These are phyloP conservation scores for Guyanaporus albipodus DNA, from an alignment of 768 basidiomycete genomes.

Conservation along the genomic window DNA sequence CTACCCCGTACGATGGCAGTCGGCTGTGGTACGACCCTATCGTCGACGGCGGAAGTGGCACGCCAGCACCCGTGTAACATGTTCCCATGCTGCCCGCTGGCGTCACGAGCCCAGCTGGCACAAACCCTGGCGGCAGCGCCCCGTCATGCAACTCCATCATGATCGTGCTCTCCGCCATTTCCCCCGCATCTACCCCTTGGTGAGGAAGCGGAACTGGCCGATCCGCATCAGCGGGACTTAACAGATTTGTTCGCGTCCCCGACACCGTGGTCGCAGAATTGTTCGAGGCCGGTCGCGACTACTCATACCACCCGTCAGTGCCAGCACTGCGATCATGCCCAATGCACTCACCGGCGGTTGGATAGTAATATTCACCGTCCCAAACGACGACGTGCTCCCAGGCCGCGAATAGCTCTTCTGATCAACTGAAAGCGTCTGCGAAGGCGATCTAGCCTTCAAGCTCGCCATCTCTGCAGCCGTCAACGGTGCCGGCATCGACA, in stretches of 20 bases:
- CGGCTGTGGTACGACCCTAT: slow-evolving; percentile 23
- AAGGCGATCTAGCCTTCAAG: slow-evolving; percentile 15
- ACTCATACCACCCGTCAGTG: slow-evolving; percentile 11
- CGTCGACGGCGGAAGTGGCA: slow-evolving; percentile 32
- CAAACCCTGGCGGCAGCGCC: slow-evolving; percentile 36
- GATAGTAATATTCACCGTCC: slow-evolving; percentile 31
- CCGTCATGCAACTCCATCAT: slow-evolving; percentile 27
- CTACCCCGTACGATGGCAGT: slow-evolving; percentile 16
- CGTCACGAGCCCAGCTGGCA: slow-evolving; percentile 26
- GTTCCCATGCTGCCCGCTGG: slow-evolving; percentile 13
- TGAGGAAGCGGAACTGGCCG: slow-evolving; percentile 33
- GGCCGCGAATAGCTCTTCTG: slow-evolving; percentile 23
- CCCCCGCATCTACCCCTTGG: slow-evolving; percentile 2
- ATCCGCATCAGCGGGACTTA: slow-evolving; percentile 41
- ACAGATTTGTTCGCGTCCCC: slow-evolving; percentile 25
- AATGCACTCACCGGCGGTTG: slow-evolving; percentile 29
- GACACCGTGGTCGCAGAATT: slow-evolving; percentile 27
- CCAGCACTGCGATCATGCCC: not conserved
- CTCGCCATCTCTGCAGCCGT: slow-evolving; percentile 22
- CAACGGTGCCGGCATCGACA: slow-evolving; percentile 32
- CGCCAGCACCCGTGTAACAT: slow-evolving; percentile 25
- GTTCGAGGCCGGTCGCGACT: slow-evolving; percentile 40
- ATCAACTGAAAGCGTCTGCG: slow-evolving; percentile 24
- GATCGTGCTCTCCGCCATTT: slow-evolving; percentile 10
- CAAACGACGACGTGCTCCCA: slow-evolving; percentile 27